phyloP scores from a whole-genome alignment of 306 rosid species.

The Echinosophora koreensis region DNA sequence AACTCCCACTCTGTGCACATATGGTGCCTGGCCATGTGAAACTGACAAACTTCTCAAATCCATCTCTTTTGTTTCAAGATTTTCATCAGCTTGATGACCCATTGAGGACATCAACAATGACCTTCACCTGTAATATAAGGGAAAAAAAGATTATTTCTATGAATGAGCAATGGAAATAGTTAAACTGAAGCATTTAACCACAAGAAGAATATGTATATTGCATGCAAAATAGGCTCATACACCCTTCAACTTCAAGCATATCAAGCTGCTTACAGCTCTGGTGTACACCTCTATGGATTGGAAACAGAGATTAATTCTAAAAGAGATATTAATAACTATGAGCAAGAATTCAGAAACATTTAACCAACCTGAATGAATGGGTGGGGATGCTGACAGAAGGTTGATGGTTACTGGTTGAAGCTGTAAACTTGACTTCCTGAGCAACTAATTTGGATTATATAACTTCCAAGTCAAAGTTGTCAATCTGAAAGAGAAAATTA shows the following conservation, averaged over 20 bases:
- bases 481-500: constrained; percentile 54
- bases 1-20: constrained; percentile 77
- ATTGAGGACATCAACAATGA: constrained; percentile 48
- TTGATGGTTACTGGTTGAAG: neutral
- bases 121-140: constrained; percentile 50
- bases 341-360: constrained; percentile 37
- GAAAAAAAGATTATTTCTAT: neutral
- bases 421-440: constrained; percentile 42
- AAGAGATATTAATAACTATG: neutral
- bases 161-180: neutral
- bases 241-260: constrained; percentile 36
- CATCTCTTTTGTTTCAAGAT: constrained; percentile 60
- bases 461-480: constrained; percentile 64
- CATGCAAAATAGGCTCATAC: constrained; percentile 28
- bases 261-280: constrained; percentile 9
- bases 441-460: constrained; percentile 51
- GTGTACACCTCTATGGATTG: neutral
- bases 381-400: constrained; percentile 41
- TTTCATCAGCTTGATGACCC: constrained; percentile 57
- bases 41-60: constrained; percentile 60
- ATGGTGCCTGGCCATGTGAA: constrained; percentile 53
- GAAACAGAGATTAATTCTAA: neutral
- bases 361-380: constrained; percentile 51
- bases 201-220: constrained; percentile 19
- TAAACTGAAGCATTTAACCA: constrained; percentile 16